phyloP scores from a whole-genome alignment of 345 rosid genomes.

The Bruguiera gymnorhiza region DNA sequence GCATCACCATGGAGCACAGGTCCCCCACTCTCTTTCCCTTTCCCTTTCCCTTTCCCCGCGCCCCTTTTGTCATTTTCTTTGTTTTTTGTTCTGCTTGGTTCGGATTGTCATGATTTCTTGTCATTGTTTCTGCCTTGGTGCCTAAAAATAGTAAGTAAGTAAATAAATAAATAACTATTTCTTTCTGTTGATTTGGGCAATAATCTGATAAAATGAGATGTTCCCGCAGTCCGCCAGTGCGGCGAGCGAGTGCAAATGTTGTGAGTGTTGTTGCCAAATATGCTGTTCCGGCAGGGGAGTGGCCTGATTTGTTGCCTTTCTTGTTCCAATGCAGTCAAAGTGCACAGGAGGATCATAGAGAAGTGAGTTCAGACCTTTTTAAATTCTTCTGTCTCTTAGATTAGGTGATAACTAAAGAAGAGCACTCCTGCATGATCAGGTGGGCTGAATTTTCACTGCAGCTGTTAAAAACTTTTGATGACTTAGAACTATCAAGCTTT shows the following conservation, averaged over 20 bases:
- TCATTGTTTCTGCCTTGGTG: too few relatives aligned
- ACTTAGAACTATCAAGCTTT: too few relatives aligned
- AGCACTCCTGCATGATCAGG: too few relatives aligned
- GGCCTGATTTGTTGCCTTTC: conserved; percentile 89
- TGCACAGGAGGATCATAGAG: conserved; percentile 93
- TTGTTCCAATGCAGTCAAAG: conserved; percentile 96
- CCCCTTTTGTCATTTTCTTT: too few relatives aligned
- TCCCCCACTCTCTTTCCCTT: background rate
- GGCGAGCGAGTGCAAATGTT: conserved; percentile 98
- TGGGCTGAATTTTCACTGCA: too few relatives aligned
- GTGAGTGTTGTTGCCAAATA: conserved; percentile 92
- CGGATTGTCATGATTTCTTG: too few relatives aligned
- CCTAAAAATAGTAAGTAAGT: too few relatives aligned
- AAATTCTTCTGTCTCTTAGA: too few relatives aligned
- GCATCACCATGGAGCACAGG: conserved; percentile 96
- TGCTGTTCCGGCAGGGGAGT: conserved; percentile 93
- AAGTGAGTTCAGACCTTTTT: conserved; percentile 42
- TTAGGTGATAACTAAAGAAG: too few relatives aligned
- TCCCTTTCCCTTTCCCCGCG: background rate
- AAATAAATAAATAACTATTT: background rate
- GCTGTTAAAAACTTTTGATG: too few relatives aligned
- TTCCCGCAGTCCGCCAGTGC: conserved; percentile 68
- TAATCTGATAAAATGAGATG: background rate
- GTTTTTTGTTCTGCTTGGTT: too few relatives aligned
- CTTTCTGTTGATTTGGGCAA: background rate